Evolutionary conservation across 2,329 filamentous ascomycete genomes (phyloP).

Genomic region (Curvularia sp.): DNA sequence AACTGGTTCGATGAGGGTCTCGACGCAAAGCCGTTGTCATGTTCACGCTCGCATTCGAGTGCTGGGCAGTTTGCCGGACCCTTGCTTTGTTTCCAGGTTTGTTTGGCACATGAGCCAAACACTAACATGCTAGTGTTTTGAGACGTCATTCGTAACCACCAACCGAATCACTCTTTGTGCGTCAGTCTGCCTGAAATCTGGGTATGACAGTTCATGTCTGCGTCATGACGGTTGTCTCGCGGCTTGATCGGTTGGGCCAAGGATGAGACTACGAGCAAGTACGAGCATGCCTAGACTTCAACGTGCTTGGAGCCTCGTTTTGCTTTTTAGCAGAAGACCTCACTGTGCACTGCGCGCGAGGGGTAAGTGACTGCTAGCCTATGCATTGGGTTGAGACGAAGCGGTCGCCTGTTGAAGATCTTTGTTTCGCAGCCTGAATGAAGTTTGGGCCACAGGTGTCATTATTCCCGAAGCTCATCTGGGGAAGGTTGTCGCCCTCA

Average conservation of each 20-base stretch:
- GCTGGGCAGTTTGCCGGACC: neutral
- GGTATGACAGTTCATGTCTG: neutral
- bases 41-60: neutral
- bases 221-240: neutral
- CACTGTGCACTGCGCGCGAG: neutral
- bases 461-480: neutral
- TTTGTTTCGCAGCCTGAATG: neutral
- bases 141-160: neutral
- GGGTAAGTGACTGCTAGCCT: neutral
- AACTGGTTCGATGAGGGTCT: neutral
- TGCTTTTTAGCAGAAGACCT: neutral
- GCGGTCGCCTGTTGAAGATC: neutral
- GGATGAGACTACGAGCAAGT: neutral
- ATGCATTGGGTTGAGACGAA: neutral
- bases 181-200: neutral
- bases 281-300: neutral
- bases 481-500: constrained; percentile 2
- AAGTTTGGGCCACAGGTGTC: neutral
- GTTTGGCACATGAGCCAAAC: neutral
- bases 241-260: neutral
- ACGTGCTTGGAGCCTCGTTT: neutral
- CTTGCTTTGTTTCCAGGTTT: neutral
- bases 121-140: neutral
- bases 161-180: neutral
- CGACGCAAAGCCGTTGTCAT: neutral